Percentiles rank a stretch among this genome's conserved stretches.
Conservation (phyloP, 2,329 filamentous ascomycete species). For the Talaromyces sp. region DNA sequence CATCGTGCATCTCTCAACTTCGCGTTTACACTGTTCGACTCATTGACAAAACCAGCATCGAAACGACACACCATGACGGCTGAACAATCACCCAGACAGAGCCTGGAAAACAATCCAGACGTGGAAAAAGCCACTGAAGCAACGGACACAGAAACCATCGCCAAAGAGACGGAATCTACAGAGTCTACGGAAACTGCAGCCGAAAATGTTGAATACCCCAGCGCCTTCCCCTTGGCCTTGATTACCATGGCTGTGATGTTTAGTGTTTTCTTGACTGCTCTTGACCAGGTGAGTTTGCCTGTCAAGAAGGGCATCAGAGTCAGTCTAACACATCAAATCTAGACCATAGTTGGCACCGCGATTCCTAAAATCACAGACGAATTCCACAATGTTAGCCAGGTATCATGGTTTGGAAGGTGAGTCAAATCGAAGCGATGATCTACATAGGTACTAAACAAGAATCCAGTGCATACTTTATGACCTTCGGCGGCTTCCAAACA, state of each 20-base stretch:
- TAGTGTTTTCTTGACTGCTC: constrained; percentile 12
- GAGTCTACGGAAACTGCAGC: background rate
- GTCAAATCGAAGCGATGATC: background rate
- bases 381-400: constrained; percentile 7
- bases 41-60: background rate
- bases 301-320: background rate
- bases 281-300: constrained; percentile 11
- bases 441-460: background rate
- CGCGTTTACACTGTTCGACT: background rate
- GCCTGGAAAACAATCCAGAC: background rate
- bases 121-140: background rate
- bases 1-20: background rate
- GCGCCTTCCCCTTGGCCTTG: background rate
- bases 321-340: background rate
- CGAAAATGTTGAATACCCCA: background rate
- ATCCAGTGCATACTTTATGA: constrained; percentile 9
- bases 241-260: constrained; percentile 11
- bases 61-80: background rate
- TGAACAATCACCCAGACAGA: background rate
- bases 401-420: constrained; percentile 14
- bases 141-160: background rate
- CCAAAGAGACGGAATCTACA: background rate
- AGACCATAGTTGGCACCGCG: constrained; percentile 16
- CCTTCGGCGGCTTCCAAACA: constrained; percentile 12
- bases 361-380: constrained; percentile 20